Base-by-base conservation (phyloP, 2,329 filamentous ascomycete genomes). In the Monosporascus sp. region DNA sequence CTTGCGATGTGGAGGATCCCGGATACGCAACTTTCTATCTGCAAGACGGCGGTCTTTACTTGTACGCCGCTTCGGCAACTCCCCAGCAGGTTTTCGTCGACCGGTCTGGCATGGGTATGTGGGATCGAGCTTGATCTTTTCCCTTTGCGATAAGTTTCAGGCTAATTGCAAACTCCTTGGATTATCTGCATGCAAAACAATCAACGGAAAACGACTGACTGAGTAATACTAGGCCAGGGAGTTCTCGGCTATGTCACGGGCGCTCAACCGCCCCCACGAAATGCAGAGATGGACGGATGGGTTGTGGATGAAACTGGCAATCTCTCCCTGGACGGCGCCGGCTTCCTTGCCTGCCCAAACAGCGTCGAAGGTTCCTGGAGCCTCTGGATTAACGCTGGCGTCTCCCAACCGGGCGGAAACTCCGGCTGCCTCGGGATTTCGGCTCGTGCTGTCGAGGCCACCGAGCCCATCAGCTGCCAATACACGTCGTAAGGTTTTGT, bases 51-150 rank as follows among this genome's bases (percentile, higher is more conserved):
- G 70, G 70, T 45, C 72, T 82, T 27, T 75, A 66, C 63, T 74
- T 86, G 35, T 82, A 76, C 67, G 73, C 72, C 37, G 58, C 62
- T 26, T 68, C 69, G 22, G 70, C 67, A 5, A 70, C 68, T 45
- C 67, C 69, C 3, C 82, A 85, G 70, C 68, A 77, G 60, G 54
- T 80, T 49, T 84, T 63, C 57, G 76, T 76, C 41, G 81, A 85
- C 65, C 76, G 77, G 45, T 81, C 78, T 46, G 81, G 79, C 62
- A 82, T 83, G 79, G 81, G 78, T 76, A 75, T 43, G 74, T 61
- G 20, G 20, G 22, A 24, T 37, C 50, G 24, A 7, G 27, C 7
- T n/a, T 31, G 27, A 11, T 31, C 4, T 31, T 31, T 31, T 31
- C 11, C 11, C 11, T 31, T 5, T 31, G 27, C 9, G 11, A 31